Conservation (phyloP, 352 stramenopile genomes). For the Phytopythium aichiense region DNA sequence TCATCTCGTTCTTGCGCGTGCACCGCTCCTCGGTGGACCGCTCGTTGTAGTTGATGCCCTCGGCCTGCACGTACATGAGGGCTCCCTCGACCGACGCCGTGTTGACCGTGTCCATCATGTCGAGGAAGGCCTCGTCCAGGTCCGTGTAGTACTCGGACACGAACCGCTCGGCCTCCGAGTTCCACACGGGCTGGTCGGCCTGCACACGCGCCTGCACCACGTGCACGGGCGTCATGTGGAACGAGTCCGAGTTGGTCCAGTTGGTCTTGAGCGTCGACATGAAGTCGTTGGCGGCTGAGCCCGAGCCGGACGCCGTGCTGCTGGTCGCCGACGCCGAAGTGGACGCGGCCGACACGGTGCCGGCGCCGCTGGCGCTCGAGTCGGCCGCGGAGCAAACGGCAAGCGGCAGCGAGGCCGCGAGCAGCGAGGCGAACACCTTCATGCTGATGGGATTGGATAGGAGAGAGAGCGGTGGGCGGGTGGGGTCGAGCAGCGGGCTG, state of each 20-base stretch:
- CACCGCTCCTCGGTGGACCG: constrained; percentile 38
- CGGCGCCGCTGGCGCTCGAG: constrained; percentile 21
- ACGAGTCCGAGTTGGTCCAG: constrained; percentile 27
- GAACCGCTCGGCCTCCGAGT: constrained; percentile 51
- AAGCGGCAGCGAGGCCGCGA: constrained; percentile 9
- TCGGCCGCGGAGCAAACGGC: constrained; percentile 1
- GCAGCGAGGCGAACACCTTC: constrained; percentile 27
- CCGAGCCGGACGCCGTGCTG: constrained; percentile 14
- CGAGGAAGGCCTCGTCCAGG: constrained; percentile 42
- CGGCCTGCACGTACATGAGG: constrained; percentile 86
- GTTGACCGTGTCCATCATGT: constrained; percentile 75
- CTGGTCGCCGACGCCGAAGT: constrained; percentile 7
- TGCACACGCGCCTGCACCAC: constrained; percentile 71
- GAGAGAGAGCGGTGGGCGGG: background rate
- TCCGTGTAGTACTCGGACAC: constrained; percentile 55
- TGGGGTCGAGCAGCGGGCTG: background rate
- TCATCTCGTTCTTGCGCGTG: constrained; percentile 49
- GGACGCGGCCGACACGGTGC: constrained; percentile 18
- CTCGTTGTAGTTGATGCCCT: constrained; percentile 78
- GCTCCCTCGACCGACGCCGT: constrained; percentile 72
- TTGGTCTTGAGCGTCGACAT: constrained; percentile 26
- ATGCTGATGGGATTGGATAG: constrained; percentile 1
- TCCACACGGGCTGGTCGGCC: constrained; percentile 56
- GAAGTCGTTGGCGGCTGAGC: constrained; percentile 30
- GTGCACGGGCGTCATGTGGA: constrained; percentile 70